Conservation (phyloP, 2,329 filamentous ascomycete species). For the Cladosporium velox region DNA sequence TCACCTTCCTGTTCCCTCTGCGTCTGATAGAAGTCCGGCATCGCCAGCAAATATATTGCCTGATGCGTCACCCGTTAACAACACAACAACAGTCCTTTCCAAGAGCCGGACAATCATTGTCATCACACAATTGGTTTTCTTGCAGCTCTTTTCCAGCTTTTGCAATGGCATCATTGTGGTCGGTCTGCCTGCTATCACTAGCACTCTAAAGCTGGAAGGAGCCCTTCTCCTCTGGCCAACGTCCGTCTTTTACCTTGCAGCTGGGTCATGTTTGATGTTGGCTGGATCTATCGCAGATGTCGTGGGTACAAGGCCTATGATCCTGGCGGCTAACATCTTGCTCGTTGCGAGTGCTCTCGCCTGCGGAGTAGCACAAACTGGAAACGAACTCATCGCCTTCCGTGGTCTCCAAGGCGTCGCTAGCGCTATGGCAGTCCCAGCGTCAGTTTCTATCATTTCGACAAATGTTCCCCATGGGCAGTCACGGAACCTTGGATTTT, state of each 20-base stretch:
- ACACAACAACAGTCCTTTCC: slow-evolving; percentile 19
- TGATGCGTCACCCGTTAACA: background rate
- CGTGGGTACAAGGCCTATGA: slow-evolving; percentile 42
- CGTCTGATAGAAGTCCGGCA: background rate
- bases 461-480: too few relatives aligned
- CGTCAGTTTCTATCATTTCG: too few relatives aligned
- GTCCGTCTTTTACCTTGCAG: slow-evolving; percentile 45
- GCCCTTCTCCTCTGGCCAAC: slow-evolving; percentile 33
- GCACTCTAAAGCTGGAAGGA: slow-evolving; percentile 17
- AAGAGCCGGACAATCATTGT: slow-evolving; percentile 25
- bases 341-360: slow-evolving; percentile 43
- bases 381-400: too few relatives aligned
- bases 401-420: too few relatives aligned
- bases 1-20: background rate
- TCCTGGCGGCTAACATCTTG: slow-evolving; percentile 32
- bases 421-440: too few relatives aligned
- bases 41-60: background rate
- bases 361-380: too few relatives aligned
- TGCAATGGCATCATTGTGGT: slow-evolving; percentile 29
- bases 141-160: slow-evolving; percentile 27
- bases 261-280: slow-evolving; percentile 53
- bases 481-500: too few relatives aligned
- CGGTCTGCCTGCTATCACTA: slow-evolving; percentile 26
- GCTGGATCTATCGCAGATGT: slow-evolving; percentile 55
- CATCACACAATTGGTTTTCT: slow-evolving; percentile 26